These are phyloP conservation scores for Coriaria nepalensis DNA, from an alignment of 306 rosid species.

Conservation along the genomic window DNA sequence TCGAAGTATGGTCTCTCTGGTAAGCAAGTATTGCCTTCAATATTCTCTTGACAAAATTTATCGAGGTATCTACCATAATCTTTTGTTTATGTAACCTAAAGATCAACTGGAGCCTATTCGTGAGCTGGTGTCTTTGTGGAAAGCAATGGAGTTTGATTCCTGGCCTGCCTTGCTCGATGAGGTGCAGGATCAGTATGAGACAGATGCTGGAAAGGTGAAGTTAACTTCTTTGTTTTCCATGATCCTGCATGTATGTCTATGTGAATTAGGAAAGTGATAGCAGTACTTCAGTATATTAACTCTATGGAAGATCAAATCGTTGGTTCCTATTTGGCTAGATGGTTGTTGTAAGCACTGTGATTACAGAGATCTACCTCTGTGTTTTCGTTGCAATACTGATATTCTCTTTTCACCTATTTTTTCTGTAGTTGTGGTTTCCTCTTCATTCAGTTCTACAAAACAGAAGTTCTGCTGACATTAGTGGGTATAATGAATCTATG, in stretches of 20 bases:
- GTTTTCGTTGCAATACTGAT: conserved; percentile 11
- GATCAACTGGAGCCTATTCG: conserved; percentile 46
- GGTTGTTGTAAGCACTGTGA: too few species aligned
- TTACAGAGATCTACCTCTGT: too few species aligned
- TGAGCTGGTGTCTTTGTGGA: conserved; percentile 55
- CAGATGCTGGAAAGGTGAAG: conserved; percentile 64
- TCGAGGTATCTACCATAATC: too few species aligned
- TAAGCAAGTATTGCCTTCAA: too few species aligned
- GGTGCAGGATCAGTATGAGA: conserved; percentile 60
- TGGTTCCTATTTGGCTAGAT: too few species aligned
- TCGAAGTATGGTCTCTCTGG: conserved; percentile 43
- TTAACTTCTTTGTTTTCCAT: conserved; percentile 3
- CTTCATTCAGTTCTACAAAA: conserved; percentile 48
- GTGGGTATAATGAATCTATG: conserved; percentile 17
- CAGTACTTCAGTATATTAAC: too few species aligned
- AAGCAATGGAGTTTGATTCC: conserved; percentile 54
- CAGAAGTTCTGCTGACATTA: conserved; percentile 17
- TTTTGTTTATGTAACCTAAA: conserved; percentile 19
- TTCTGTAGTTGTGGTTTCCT: conserved; percentile 87
- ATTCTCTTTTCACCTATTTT: conserved; percentile 8
- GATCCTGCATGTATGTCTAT: neutral
- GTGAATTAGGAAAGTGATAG: neutral
- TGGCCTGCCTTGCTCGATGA: conserved; percentile 82
- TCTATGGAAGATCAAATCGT: too few species aligned
- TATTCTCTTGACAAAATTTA: too few species aligned